Evolutionary conservation across 169 alveolate genomes (phyloP).

Genomic region (Nephromyces sp.): DNA sequence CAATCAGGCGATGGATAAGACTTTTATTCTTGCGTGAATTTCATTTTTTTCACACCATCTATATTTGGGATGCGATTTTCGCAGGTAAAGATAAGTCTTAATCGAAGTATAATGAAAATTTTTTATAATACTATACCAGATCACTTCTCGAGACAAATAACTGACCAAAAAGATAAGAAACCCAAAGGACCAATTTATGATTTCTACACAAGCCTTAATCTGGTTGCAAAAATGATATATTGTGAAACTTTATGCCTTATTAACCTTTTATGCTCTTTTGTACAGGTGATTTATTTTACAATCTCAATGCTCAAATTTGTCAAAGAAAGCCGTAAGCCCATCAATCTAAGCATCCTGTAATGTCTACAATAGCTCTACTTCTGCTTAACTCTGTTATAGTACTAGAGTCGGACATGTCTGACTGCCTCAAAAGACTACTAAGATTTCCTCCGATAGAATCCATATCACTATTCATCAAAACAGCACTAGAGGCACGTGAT

Average conservation of each 20-base stretch:
- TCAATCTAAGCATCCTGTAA: not conserved
- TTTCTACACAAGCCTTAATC: too few species aligned
- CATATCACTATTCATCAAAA: conserved; percentile 22
- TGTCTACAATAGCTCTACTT: too few species aligned
- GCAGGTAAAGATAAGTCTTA: conserved; percentile 26
- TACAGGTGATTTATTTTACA: conserved; percentile 36
- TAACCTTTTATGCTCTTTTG: too few species aligned
- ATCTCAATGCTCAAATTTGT: conserved; percentile 48
- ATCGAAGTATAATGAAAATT: not conserved
- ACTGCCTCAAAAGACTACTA: conserved; percentile 44
- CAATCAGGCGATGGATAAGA: conserved; percentile 61
- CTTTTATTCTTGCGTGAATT: conserved; percentile 66
- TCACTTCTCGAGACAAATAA: too few species aligned
- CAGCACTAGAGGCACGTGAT: conserved; percentile 25
- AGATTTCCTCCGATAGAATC: conserved; percentile 58
- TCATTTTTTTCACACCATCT: conserved; percentile 51
- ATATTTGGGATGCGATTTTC: conserved; percentile 65
- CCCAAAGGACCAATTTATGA: too few species aligned
- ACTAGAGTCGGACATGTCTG: conserved; percentile 33
- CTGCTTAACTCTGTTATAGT: too few species aligned
- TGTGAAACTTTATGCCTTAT: too few species aligned
- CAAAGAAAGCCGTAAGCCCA: conserved; percentile 23
- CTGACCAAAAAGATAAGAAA: too few species aligned
- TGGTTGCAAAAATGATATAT: too few species aligned
- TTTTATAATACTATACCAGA: too few species aligned